These are phyloP conservation scores for Graphilbum ipis-grandicollis DNA, from an alignment of 2,329 filamentous ascomycete genomes.

Conservation along the genomic window DNA sequence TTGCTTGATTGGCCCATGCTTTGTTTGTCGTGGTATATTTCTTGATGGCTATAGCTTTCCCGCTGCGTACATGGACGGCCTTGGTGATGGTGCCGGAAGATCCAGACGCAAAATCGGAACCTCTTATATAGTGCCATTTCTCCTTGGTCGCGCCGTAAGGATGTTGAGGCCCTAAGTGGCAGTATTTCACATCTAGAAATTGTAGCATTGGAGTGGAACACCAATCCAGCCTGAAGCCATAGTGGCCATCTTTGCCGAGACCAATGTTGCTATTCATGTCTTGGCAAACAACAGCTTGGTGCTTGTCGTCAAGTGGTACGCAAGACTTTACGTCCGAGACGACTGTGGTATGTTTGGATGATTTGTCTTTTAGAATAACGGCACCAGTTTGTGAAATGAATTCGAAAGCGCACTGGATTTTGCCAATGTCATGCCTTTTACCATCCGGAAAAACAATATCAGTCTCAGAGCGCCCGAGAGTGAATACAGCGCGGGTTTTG, in stretches of 20 bases:
- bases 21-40: conserved; percentile 10
- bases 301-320: neutral
- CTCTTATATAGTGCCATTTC: conserved; percentile 10
- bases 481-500: too few relatives aligned
- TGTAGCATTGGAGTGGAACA: conserved; percentile 8
- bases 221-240: conserved; percentile 14
- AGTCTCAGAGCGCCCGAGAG: too few relatives aligned
- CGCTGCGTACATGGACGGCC: conserved; percentile 10
- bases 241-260: conserved; percentile 14
- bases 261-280: conserved; percentile 11
- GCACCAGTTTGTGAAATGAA: too few relatives aligned
- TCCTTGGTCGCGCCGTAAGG: neutral
- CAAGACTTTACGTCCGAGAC: too few relatives aligned
- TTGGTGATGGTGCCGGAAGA: conserved; percentile 12
- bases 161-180: neutral
- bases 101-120: conserved; percentile 11
- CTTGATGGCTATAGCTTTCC: conserved; percentile 14
- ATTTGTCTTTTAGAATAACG: too few relatives aligned
- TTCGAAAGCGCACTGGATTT: too few relatives aligned
- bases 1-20: too few relatives aligned
- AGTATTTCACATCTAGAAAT: neutral
- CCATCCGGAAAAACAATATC: too few relatives aligned
- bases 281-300: neutral
- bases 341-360: too few relatives aligned
- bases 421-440: too few relatives aligned